phyloP scores from a whole-genome alignment of 208 protist genomes.

The Leishmania aethiopica region DNA sequence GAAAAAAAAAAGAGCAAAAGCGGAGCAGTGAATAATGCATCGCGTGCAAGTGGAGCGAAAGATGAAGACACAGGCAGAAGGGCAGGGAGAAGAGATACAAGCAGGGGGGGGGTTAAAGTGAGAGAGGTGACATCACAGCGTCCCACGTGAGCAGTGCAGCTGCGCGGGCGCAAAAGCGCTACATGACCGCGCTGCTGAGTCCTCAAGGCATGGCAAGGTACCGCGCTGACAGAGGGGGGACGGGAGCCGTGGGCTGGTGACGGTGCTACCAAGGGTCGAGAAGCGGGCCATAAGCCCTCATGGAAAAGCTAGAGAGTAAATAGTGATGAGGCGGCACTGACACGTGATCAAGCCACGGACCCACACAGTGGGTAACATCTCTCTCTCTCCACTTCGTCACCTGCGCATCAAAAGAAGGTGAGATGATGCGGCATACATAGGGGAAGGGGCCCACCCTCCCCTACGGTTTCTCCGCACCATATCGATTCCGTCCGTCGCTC shows the following conservation, averaged over 20 bases:
- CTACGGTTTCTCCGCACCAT: too few species aligned
- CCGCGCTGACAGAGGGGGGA: background rate
- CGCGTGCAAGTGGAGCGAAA: background rate
- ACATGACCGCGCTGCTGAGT: background rate
- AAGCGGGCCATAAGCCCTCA: background rate
- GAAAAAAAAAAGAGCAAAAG: background rate
- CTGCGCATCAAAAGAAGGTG: background rate
- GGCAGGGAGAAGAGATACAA: background rate
- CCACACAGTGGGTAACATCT: background rate
- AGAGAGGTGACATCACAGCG: background rate
- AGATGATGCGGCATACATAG: background rate
- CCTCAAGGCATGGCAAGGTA: background rate
- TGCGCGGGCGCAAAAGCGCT: background rate
- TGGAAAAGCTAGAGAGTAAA: background rate
- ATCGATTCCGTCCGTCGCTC: background rate
- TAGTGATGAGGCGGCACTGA: background rate
- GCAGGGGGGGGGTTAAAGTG: background rate
- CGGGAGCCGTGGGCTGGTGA: background rate
- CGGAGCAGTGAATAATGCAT: background rate
- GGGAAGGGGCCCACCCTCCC: too few species aligned
- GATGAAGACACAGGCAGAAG: background rate
- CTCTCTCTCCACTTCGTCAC: background rate
- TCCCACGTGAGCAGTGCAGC: background rate
- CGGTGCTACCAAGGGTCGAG: background rate
- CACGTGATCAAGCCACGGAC: background rate